These are phyloP conservation scores for Linnemannia schmuckeri DNA, from an alignment of 192 early-diverging fungal species.

Conservation along the genomic window DNA sequence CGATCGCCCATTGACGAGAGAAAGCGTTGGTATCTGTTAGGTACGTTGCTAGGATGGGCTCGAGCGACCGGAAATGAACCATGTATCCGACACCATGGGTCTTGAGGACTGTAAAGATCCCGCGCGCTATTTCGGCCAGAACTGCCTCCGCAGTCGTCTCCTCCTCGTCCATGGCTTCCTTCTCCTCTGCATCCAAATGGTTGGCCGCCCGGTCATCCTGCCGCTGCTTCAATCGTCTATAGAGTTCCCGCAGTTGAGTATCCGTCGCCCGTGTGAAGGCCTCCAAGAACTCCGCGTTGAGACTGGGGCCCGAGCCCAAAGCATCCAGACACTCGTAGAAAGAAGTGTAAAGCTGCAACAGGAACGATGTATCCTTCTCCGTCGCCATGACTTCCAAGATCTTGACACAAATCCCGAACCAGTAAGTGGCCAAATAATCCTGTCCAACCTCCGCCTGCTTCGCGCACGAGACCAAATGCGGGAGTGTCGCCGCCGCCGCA, in stretches of 20 bases:
- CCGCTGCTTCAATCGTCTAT: conserved; percentile 76
- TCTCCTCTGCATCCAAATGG: conserved; percentile 92
- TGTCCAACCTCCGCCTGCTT: conserved; percentile 60
- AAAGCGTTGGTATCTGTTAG: conserved; percentile 70
- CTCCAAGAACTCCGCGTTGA: conserved; percentile 74
- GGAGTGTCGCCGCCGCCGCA: conserved; percentile 86
- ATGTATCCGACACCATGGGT: conserved; percentile 79
- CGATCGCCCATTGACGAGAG: conserved; percentile 92
- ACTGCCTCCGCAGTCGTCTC: conserved; percentile 83
- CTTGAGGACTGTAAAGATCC: conserved; percentile 85
- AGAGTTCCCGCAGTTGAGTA: conserved; percentile 79
- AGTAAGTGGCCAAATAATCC: conserved; percentile 71
- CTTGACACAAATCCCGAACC: conserved; percentile 79
- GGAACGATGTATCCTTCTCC: conserved; percentile 86
- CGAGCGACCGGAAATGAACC: conserved; percentile 82
- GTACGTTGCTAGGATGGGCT: conserved; percentile 77
- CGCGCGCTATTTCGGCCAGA: conserved; percentile 83
- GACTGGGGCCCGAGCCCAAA: conserved; percentile 70
- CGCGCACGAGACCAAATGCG: conserved; percentile 78
- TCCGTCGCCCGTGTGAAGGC: conserved; percentile 77
- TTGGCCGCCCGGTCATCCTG: conserved; percentile 73
- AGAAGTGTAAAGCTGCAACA: conserved; percentile 80
- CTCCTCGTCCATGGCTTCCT: conserved; percentile 87
- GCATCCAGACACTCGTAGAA: conserved; percentile 81
- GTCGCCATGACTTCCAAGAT: conserved; percentile 80